These are phyloP conservation scores for Monosporascus sp. DNA, from an alignment of 2,329 filamentous ascomycete species.

Conservation along the genomic window DNA sequence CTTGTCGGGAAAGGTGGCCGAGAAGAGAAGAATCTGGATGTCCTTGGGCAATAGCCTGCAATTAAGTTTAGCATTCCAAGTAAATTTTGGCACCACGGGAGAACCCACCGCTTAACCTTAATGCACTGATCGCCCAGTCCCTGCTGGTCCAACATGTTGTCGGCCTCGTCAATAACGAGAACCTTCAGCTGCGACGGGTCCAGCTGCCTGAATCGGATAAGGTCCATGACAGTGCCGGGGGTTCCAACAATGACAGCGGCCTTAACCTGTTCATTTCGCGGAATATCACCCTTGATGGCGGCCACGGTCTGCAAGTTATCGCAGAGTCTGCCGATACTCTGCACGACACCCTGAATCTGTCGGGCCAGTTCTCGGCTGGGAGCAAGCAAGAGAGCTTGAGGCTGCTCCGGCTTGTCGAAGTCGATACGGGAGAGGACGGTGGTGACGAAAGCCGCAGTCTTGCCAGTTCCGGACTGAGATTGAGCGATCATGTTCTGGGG, in stretches of 20 bases:
- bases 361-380: constrained; percentile 91
- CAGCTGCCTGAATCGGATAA: constrained; percentile 72
- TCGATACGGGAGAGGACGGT: constrained; percentile 87
- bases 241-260: constrained; percentile 86
- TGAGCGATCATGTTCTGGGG: constrained; percentile 93
- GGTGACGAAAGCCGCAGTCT: constrained; percentile 93
- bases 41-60: constrained; percentile 63
- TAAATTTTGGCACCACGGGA: constrained; percentile 22
- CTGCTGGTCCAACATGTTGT: constrained; percentile 97
- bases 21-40: constrained; percentile 91
- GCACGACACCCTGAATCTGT: constrained; percentile 84
- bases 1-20: constrained; percentile 82
- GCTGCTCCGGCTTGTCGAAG: constrained; percentile 57
- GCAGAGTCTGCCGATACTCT: constrained; percentile 79
- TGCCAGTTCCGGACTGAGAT: constrained; percentile 98
- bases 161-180: constrained; percentile 91
- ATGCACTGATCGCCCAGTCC: constrained; percentile 93
- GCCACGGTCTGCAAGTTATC: constrained; percentile 69
- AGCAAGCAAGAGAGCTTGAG: constrained; percentile 84
- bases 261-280: constrained; percentile 62
- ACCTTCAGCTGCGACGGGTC: constrained; percentile 68
- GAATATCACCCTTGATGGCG: constrained; percentile 73
- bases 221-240: constrained; percentile 85
- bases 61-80: constrained; percentile 22
- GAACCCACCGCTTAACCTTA: constrained; percentile 74